phyloP scores from a whole-genome alignment of 495 filamentous ascomycete genomes.

The Neurospora sp. region DNA sequence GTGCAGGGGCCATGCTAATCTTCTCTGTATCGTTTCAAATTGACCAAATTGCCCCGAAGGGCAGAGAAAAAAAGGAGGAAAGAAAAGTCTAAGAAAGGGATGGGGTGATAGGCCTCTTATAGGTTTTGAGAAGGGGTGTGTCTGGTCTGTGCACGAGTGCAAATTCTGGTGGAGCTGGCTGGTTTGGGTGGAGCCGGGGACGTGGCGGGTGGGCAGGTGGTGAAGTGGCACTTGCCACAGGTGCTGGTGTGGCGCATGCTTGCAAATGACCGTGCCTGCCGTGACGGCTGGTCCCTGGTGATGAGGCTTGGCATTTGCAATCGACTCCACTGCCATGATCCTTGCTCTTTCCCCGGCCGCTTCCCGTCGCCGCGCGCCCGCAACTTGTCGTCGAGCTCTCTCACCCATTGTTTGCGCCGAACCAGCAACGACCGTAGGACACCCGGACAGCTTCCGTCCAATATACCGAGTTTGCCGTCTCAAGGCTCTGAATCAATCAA shows the following conservation, averaged over 20 bases:
- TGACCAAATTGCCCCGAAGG: conserved; percentile 29
- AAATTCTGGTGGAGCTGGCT: conserved; percentile 1
- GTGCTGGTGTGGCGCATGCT: neutral
- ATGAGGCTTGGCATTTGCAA: neutral
- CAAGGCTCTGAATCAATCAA: too few relatives aligned
- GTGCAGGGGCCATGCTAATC: conserved; percentile 99
- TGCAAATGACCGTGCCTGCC: too few relatives aligned
- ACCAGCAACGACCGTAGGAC: neutral
- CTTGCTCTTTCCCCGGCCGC: neutral
- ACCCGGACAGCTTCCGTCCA: neutral
- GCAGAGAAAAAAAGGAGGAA: conserved; percentile 17
- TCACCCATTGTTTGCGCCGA: neutral
- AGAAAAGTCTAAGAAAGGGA: conserved; percentile 8
- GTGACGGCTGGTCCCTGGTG: too few relatives aligned
- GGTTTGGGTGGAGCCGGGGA: neutral
- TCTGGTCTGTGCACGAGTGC: conserved; percentile 17
- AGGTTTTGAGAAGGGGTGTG: neutral
- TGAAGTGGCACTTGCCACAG: neutral
- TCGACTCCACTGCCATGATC: neutral
- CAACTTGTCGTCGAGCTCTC: neutral
- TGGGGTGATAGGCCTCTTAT: conserved; percentile 3
- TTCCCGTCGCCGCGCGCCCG: neutral
- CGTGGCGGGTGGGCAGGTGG: neutral
- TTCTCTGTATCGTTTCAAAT: conserved; percentile 55
- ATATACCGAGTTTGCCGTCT: neutral